Evolutionary conservation across 192 early-diverging fungal species (phyloP), one percentile per base, ranked within the genome.

Genomic region (Linnemannia elongata): DNA sequence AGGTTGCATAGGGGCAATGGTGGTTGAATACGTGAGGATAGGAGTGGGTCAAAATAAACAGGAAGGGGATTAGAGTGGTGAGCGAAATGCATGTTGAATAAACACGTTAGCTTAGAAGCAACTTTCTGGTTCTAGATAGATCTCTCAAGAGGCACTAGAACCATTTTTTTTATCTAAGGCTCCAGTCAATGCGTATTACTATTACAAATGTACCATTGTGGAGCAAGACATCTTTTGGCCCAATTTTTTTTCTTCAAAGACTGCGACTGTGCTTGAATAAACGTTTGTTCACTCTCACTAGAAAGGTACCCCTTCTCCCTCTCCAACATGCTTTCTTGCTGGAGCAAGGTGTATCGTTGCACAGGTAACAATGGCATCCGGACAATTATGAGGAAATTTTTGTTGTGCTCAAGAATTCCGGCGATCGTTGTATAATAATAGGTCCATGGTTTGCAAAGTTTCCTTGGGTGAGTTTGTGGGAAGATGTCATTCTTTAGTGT

Each of bases 101-200:
- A 66, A 66, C 60, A 66, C 60, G 60, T 66, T 66, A 3, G 60
- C 30, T 33, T 66, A 30, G 60, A 66, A 66, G 60, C 60, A 66
- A 4, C 60, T 13, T 66, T 30, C 12, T 66, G 30, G 60, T 66
- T 66, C 60, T 66, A 33, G 30, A 66, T 33, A 30, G 9, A 66
- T 33, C 27, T 66, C 60, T 15, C n/a, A 66, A 66, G 27, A 66
- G 27, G 30, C 60, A 66, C 60, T 66, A 66, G 60, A 66, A 66
- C 30, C 9, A 33, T 12, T 15, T 33, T 33, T 33, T 27, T 66
- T 66, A n/a, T 27, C 27, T 33, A 35, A 33, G n/a, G 12, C 27
- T 33, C 30, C 27, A 66, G 60, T 66, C 60, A 66, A 66, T 66
- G 60, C 60, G 60, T 9, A 57, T n/a, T 9, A n/a, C 8, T 12